Base-by-base conservation (phyloP, 1,284 basidiomycete species). In the Microbotryum violaceum region DNA sequence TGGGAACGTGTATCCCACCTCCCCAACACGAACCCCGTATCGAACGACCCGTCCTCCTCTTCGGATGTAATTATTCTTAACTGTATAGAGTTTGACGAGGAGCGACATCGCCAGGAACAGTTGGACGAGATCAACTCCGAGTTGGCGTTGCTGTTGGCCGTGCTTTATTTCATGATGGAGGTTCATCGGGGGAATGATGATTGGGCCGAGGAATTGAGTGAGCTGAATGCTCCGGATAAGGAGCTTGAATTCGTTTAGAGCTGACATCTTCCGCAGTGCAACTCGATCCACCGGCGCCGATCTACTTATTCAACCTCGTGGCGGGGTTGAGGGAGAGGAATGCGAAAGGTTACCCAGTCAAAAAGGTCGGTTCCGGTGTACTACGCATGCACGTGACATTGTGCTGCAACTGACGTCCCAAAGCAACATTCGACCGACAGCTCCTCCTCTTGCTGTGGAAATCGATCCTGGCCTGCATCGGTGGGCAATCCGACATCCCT, bases 361-460 rank as follows among this genome's bases (percentile, higher is more conserved):
- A 96, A 78, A 96, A 96, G 82, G 90, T 89, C 64, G 45, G 73
- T 58, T 51, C 33, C 12, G 18, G 20, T 49, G 3, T 23, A 4
- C 23, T 33, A 6, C 27, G 7, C 10, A 31, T 5, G 37, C 5
- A 42, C 4, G 14, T 42, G 25, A 42, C 44, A 25, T 5, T 4
- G n/a, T 10, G 10, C 44, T 56, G 20, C 21, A 6, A 21, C 56
- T 25, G 16, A 33, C 20, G 6, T 23, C 25, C 14, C 44, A 4
- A 10, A n/a, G 14, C 12, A n/a, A 20, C n/a, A 3, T 37, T 2
- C 25, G 16, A 6, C 37, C 50, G 54, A 48, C 73, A 92, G 89
- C 82, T 98, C 4, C 82, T 98, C 20, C 82, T 98, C n/a, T 83
- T 98, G 1, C 79, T 97, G 1, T 99, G 96, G 96, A 99, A 98